Evolutionary conservation across 169 alveolate species (phyloP).

Genomic region (Eimeria falciformis): DNA sequence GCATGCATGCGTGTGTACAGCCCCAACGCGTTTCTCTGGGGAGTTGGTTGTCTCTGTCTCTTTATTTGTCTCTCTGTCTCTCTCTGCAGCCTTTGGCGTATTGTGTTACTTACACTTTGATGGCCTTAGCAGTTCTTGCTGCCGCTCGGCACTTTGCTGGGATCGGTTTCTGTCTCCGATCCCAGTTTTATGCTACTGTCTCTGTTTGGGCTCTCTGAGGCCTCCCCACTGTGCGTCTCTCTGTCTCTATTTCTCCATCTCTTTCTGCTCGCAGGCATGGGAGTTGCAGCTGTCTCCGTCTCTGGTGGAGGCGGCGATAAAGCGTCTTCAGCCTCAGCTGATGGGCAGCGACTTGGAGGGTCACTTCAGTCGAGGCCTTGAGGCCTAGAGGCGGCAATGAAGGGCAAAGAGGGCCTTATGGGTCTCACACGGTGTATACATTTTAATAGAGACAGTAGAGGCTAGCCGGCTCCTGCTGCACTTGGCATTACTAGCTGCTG

Average conservation of each 20-base stretch:
- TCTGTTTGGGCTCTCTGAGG: too few relatives aligned
- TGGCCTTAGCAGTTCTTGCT: not conserved
- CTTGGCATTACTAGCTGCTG: too few relatives aligned
- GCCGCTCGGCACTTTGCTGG: not conserved
- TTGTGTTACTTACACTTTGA: too few relatives aligned
- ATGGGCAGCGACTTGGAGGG: slow-evolving; percentile 53
- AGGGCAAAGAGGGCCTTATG: too few relatives aligned
- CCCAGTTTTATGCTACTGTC: not conserved
- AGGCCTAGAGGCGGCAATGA: too few relatives aligned
- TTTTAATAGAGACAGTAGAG: too few relatives aligned
- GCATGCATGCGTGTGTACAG: too few relatives aligned
- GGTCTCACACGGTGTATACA: too few relatives aligned
- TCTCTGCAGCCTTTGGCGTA: not conserved
- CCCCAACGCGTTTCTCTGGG: too few relatives aligned
- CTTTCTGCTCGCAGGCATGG: slow-evolving; percentile 41
- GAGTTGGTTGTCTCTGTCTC: too few relatives aligned
- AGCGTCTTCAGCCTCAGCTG: slow-evolving; percentile 61
- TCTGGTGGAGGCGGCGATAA: slow-evolving; percentile 63
- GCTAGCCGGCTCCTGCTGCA: too few relatives aligned
- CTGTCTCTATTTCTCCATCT: not conserved
- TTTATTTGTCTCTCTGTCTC: too few relatives aligned
- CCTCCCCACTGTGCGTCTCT: not conserved
- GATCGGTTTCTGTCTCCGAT: not conserved
- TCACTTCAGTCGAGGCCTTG: slow-evolving; percentile 30
- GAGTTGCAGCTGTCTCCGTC: slow-evolving; percentile 70